These are phyloP conservation scores for Aegilops tauschii DNA, from an alignment of 176 grass and related monocot species.

Conservation along the genomic window DNA sequence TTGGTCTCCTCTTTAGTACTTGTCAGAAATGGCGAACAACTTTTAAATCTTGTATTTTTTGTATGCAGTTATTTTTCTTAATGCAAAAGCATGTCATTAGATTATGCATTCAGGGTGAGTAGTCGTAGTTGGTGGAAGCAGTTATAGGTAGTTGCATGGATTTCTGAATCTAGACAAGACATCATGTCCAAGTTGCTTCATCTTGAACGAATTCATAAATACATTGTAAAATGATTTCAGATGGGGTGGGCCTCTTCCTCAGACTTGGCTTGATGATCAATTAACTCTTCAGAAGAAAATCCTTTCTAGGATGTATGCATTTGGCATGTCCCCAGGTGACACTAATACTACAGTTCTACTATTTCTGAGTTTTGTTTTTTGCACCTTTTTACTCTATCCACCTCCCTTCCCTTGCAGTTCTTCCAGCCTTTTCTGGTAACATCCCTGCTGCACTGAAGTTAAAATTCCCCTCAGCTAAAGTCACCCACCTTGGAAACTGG, in stretches of 20 bases:
- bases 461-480: conserved; percentile 69
- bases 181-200: background rate
- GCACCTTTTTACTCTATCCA: background rate
- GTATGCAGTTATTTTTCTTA: background rate
- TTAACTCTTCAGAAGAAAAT: conserved; percentile 78
- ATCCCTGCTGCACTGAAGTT: conserved; percentile 52
- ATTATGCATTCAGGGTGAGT: background rate
- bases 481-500: conserved; percentile 74
- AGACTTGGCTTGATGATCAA: conserved; percentile 74
- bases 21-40: background rate
- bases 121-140: background rate
- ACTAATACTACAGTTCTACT: background rate
- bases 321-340: conserved; percentile 70
- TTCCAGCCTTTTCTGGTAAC: conserved; percentile 83
- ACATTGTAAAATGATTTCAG: conserved; percentile 29
- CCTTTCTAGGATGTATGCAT: conserved; percentile 65
- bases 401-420: conserved; percentile 54
- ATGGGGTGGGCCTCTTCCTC: conserved; percentile 75
- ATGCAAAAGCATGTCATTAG: background rate
- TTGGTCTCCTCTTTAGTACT: background rate
- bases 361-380: background rate
- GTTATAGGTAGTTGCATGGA: background rate
- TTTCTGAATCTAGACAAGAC: background rate
- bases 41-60: background rate
- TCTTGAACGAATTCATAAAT: background rate